phyloP scores from a whole-genome alignment of 1,284 basidiomycete species.

The Coniophora puteana region DNA sequence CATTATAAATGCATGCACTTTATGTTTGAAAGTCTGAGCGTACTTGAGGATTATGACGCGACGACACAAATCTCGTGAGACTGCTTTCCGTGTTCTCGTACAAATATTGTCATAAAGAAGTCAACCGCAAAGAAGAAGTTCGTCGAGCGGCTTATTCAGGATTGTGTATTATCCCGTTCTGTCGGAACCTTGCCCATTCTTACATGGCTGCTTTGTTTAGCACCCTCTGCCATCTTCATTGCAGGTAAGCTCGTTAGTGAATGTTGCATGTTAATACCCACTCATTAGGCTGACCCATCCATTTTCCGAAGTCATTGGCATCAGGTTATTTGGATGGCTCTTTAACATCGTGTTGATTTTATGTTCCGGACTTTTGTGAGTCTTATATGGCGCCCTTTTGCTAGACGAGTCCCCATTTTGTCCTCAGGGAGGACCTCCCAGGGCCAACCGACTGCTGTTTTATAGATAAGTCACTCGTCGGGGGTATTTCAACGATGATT shows the following conservation, averaged over 20 bases:
- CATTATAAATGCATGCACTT: no score
- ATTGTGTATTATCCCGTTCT: constrained; percentile 22
- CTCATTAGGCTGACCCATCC: no score
- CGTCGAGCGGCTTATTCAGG: constrained; percentile 84
- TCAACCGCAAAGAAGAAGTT: constrained; percentile 69
- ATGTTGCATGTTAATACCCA: no score
- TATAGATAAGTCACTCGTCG: constrained; percentile 49
- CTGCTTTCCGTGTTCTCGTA: background rate
- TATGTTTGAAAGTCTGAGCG: no score
- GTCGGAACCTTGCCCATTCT: constrained; percentile 6
- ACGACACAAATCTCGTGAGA: constrained; percentile 84
- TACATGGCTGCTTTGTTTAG: constrained; percentile 26
- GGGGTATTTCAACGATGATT: no score
- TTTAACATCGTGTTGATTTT: constrained; percentile 82
- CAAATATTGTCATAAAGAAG: background rate
- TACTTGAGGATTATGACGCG: constrained; percentile 63
- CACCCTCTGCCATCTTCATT: constrained; percentile 79
- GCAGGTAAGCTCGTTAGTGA: constrained; percentile 52
- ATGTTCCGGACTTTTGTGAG: constrained; percentile 72
- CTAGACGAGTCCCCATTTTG: constrained; percentile 1
- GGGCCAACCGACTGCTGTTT: constrained; percentile 64
- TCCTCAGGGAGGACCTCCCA: constrained; percentile 51
- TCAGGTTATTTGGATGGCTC: constrained; percentile 80
- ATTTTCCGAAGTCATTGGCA: constrained; percentile 86
- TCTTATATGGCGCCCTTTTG: constrained; percentile 7